Evolutionary conservation across 1,284 basidiomycete species (phyloP).

Genomic region (Sphagnurus paluster): DNA sequence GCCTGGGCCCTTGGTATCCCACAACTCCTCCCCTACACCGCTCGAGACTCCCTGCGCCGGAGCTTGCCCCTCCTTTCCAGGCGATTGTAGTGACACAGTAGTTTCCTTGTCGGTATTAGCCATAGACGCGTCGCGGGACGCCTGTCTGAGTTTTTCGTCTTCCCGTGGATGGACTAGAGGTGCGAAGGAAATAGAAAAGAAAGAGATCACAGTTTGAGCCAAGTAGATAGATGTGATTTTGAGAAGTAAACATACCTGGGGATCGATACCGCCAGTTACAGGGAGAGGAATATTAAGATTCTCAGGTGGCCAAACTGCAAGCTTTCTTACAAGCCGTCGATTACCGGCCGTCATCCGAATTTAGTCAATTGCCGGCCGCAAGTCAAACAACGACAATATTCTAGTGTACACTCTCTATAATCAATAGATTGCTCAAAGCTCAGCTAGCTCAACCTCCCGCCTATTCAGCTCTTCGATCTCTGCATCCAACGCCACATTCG

Average conservation of each 20-base stretch:
- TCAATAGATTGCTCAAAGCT: constrained; percentile 33
- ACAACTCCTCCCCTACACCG: constrained; percentile 21
- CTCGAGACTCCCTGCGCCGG: constrained; percentile 27
- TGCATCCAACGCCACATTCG: constrained; percentile 80
- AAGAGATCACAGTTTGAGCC: neutral
- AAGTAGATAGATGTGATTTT: constrained; percentile 2
- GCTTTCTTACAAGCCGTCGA: constrained; percentile 15
- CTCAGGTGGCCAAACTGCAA: constrained; percentile 14
- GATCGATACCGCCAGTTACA: constrained; percentile 33
- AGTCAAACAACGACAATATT: neutral
- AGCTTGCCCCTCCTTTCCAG: constrained; percentile 42
- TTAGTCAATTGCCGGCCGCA: constrained; percentile 15
- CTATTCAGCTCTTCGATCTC: constrained; percentile 64
- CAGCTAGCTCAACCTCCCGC: constrained; percentile 59
- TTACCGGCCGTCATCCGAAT: constrained; percentile 17
- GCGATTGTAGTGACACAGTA: constrained; percentile 42
- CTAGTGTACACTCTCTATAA: neutral
- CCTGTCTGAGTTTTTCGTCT: constrained; percentile 36
- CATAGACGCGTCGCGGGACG: constrained; percentile 80
- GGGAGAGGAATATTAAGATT: constrained; percentile 30
- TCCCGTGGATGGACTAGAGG: constrained; percentile 23
- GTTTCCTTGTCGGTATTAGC: constrained; percentile 56
- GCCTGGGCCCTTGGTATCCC: constrained; percentile 13
- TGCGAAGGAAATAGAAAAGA: constrained; percentile 1
- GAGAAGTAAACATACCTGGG: constrained; percentile 25